Evolutionary conservation across 1,284 basidiomycete species (phyloP).

Genomic region (Leccinum angustisporum): DNA sequence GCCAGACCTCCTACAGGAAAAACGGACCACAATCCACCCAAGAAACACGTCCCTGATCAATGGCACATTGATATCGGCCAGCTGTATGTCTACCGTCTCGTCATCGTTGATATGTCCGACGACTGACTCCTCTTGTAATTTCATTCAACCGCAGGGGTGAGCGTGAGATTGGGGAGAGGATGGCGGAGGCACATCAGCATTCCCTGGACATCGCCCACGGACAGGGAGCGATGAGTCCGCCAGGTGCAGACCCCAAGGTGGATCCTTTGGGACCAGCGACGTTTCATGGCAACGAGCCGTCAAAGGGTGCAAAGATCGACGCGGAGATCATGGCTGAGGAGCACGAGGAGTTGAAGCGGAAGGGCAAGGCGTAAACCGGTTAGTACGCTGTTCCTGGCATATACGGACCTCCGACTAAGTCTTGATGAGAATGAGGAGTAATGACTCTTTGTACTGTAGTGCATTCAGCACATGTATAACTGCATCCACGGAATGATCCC

Average conservation of each 20-base stretch:
- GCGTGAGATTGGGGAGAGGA: conserved; percentile 40
- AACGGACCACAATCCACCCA: conserved; percentile 22
- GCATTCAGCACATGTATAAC: not conserved
- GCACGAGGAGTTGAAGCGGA: conserved; percentile 46
- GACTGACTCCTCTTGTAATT: not conserved
- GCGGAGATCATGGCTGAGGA: conserved; percentile 55
- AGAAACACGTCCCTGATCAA: conserved; percentile 33
- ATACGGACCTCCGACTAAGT: not conserved
- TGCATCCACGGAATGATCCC: not conserved
- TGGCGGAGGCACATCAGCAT: conserved; percentile 36
- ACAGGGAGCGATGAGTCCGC: conserved; percentile 24
- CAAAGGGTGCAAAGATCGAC: conserved; percentile 60
- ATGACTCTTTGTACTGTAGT: conserved; percentile 5
- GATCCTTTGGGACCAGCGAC: conserved; percentile 46
- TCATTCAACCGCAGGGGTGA: conserved; percentile 36
- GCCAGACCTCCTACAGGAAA: conserved; percentile 20
- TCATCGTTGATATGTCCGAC: not conserved
- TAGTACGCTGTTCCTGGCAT: not conserved
- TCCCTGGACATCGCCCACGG: conserved; percentile 26
- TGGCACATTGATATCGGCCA: conserved; percentile 40
- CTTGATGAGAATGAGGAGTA: not conserved
- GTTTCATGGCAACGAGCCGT: conserved; percentile 59
- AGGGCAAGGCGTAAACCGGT: conserved; percentile 40
- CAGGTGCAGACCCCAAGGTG: conserved; percentile 26
- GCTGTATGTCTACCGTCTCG: conserved; percentile 32